phyloP scores from a whole-genome alignment of 2,329 filamentous ascomycete species.

The Epichloe scottii region DNA sequence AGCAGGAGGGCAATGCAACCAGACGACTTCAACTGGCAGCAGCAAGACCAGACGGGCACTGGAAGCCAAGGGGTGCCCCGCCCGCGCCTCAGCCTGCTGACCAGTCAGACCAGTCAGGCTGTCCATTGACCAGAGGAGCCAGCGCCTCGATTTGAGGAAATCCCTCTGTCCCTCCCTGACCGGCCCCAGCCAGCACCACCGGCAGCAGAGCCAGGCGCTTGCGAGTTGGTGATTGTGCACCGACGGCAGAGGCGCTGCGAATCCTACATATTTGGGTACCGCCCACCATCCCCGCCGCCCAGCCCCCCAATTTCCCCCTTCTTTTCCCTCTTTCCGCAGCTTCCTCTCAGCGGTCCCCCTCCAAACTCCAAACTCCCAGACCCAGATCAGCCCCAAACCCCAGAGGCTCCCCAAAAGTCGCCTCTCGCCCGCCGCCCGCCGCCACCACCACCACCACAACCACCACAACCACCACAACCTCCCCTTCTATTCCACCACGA shows the following conservation, averaged over 20 bases:
- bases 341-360: background rate
- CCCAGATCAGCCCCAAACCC: background rate
- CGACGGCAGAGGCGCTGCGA: slow-evolving; percentile 9
- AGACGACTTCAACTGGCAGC: no score
- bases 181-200: background rate
- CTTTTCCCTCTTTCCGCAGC: slow-evolving; percentile 3
- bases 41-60: no score
- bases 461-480: background rate
- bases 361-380: background rate
- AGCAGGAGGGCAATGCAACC: no score
- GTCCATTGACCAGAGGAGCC: no score
- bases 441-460: background rate
- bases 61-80: no score
- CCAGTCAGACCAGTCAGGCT: no score
- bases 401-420: slow-evolving; percentile 5
- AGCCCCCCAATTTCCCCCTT: slow-evolving; percentile 13
- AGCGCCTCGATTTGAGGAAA: no score
- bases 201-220: background rate
- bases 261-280: slow-evolving; percentile 25
- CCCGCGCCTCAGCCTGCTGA: no score
- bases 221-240: slow-evolving; percentile 19
- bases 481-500: slow-evolving; percentile 2
- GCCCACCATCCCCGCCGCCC: slow-evolving; percentile 17
- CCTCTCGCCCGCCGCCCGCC: background rate
- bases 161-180: background rate